Evolutionary conservation across 2,329 filamentous ascomycete species (phyloP), one percentile per base, ranked within the genome.

Genomic region (Ceratocystis papillata): DNA sequence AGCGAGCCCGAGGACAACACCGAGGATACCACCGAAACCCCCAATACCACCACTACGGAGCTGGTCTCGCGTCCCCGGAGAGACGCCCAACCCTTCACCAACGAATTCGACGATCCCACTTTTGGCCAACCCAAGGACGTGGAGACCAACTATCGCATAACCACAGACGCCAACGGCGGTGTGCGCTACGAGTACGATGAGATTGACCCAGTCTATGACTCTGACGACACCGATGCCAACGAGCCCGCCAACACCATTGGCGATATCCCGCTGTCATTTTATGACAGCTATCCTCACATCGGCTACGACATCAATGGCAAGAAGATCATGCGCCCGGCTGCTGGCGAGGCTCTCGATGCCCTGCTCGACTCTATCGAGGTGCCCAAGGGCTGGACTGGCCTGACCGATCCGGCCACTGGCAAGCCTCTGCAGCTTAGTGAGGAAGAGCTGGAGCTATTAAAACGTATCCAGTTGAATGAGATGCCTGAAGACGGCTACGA

Each of bases 241-340:
- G 87, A 84, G 66, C 84, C 87, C 33, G 81, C 80, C 63, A 99
- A 99, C 77, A 97, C 94, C 0, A 96, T 99, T 72, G 95, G 94
- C 70, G 82, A 97, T 74, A 99, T 99, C 68, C 90, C 92, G 4
- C 79, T 97, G 62, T 88, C 89, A 2, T 97, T 96, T 77, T 99
- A 99, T 79, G 94, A 99, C 75, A 88, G 90, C 45, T 99, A 96
- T 74, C 94, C 94, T 63, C 94, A 99, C 75, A 96, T 99, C 74
- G 94, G 94, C 68, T 99, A 99, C 77, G 90, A 96, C 72, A 97
- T 99, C 78, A 96, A 99, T 75, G 94, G 94, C 75, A 96, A 95
- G 82, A 95, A 89, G 76, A 96, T 99, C 70, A 89, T 96, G 86
- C 88, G 94, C 64, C 94, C 94, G 5, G 94, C 95, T 3, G 93